phyloP scores from a whole-genome alignment of 164 flowering plant genomes.

The Umbellularia californica region DNA sequence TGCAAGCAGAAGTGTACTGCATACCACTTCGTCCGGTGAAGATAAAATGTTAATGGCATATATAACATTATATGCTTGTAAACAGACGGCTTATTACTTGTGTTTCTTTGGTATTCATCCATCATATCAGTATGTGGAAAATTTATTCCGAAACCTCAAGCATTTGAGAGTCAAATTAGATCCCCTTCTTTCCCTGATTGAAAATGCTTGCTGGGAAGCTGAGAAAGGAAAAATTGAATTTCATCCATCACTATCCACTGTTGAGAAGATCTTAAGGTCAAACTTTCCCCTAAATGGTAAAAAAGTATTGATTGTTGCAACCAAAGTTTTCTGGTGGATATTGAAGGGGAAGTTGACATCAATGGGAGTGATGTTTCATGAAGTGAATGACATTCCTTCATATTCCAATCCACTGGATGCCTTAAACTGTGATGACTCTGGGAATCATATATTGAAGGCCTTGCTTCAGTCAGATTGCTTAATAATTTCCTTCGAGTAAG shows the following conservation, averaged over 20 bases:
- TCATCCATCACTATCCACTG: slow-evolving; percentile 49
- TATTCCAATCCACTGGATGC: slow-evolving; percentile 17
- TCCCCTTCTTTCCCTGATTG: slow-evolving; percentile 30
- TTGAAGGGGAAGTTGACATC: slow-evolving; percentile 41
- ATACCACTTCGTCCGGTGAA: slow-evolving; percentile 9
- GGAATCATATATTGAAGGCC: slow-evolving; percentile 4
- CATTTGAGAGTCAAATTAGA: slow-evolving; percentile 31
- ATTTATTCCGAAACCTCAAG: slow-evolving; percentile 29
- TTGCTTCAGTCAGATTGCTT: slow-evolving; percentile 34
- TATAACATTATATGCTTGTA: slow-evolving; percentile 39
- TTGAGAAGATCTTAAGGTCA: slow-evolving; percentile 39
- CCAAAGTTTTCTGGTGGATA: slow-evolving; percentile 45
- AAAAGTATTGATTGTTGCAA: slow-evolving; percentile 48
- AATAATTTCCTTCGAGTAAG: slow-evolving; percentile 45
- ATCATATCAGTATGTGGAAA: slow-evolving; percentile 31
- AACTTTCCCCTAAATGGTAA: slow-evolving; percentile 16
- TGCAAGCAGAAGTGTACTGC: slow-evolving; percentile 6
- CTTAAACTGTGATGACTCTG: slow-evolving; percentile 2
- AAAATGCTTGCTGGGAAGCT: slow-evolving; percentile 28
- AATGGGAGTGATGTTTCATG: slow-evolving; percentile 37
- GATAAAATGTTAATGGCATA: slow-evolving; percentile 29
- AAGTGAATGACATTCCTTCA: slow-evolving; percentile 17
- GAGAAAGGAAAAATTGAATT: slow-evolving; percentile 31
- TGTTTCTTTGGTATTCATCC: slow-evolving; percentile 54
- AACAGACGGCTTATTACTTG: slow-evolving; percentile 51